Evolutionary conservation across 2,329 filamentous ascomycete genomes (phyloP).

Genomic region (Aureobasidium sp.): DNA sequence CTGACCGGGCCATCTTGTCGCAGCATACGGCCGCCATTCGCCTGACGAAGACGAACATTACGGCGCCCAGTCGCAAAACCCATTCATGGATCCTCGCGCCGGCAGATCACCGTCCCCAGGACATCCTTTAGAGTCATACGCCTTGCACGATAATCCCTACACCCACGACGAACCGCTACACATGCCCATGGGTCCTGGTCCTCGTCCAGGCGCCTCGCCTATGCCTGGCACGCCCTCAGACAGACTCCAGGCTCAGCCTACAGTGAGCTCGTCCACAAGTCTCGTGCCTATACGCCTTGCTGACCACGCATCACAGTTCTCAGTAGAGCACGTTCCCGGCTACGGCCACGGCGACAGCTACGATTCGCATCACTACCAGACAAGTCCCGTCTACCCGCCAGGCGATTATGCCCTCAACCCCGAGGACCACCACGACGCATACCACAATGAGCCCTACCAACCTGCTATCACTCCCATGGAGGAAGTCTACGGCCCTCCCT

Average conservation of each 20-base stretch:
- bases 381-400: constrained; percentile 23
- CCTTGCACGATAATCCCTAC: constrained; percentile 73
- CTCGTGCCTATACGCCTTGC: neutral
- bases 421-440: constrained; percentile 78
- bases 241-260: constrained; percentile 73
- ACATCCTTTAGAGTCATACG: constrained; percentile 68
- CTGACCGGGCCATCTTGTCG: constrained; percentile 9
- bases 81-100: constrained; percentile 47
- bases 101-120: constrained; percentile 68
- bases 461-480: constrained; percentile 40
- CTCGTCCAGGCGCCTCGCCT: constrained; percentile 30
- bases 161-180: constrained; percentile 52
- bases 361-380: constrained; percentile 36
- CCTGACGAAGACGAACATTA: constrained; percentile 24
- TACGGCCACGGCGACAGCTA: constrained; percentile 58
- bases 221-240: constrained; percentile 57
- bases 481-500: constrained; percentile 26
- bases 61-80: constrained; percentile 23
- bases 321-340: constrained; percentile 59
- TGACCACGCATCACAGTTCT: constrained; percentile 46
- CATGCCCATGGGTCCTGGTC: constrained; percentile 58
- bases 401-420: constrained; percentile 72
- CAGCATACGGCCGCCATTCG: constrained; percentile 19
- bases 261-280: constrained; percentile 50
- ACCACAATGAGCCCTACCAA: constrained; percentile 77